Evolutionary conservation across 2,329 filamentous ascomycete genomes (phyloP), one percentile per base, ranked within the genome.

Genomic region (Aaosphaeria pasadenensis): DNA sequence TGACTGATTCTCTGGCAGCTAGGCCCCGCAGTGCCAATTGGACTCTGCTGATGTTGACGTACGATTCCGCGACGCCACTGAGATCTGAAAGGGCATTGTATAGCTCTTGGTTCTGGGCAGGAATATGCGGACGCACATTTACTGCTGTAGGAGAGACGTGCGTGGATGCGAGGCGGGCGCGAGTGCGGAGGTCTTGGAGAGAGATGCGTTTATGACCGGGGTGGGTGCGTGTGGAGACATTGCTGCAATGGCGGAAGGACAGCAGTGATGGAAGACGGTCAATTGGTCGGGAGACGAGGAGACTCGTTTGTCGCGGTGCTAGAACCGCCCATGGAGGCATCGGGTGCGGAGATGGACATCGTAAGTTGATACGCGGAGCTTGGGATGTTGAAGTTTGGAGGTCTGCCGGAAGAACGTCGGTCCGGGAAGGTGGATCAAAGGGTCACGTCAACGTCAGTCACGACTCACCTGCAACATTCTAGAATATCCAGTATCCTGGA

Each of bases 21-120:
- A 86, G 63, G 24, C 87, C 84, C 53, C 83, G 79, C 24, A 89
- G 71, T 9, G 87, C 88, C 57, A 92, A 79, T 67, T 89, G 85
- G 41, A 91, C 65, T 47, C 86, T 78, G 30, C 86, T 83, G n/a
- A 86, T 77, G 60, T 87, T 87, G 45, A 88, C 77, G 57, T 84
- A 79, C 49, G 77, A 79, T 28, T 81, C 77, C 2, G 83, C 82
- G 43, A 81, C 73, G 44, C 79, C 80, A 58, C 87, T 78, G 3
- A 92, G 75, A 24, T 81, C 77, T 1, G 77, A 66, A 0, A 91
- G 74, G 2, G 81, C 74, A 39, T 77, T 70, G 52, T 86, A 77
- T 5, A 89, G 79, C 55, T 86, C 79, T 47, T 71, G 70, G 53
- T 79, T 76, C 24, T 66, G 66, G n/a, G 73, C 57, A 0, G 81